phyloP scores from a whole-genome alignment of 2,329 filamentous ascomycete genomes.

The Ceratocystis variospora region DNA sequence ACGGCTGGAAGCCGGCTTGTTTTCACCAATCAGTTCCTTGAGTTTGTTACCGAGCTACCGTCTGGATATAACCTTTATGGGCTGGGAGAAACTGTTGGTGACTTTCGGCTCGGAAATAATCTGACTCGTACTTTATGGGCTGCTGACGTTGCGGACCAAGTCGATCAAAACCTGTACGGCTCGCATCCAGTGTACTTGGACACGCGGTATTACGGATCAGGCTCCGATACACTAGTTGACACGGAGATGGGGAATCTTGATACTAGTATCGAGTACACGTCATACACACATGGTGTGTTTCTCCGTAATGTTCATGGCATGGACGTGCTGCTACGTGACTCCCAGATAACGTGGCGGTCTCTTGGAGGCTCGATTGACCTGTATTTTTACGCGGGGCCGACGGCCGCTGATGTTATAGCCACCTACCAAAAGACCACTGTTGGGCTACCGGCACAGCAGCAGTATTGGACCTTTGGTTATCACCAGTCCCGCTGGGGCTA shows the following conservation, averaged over 20 bases:
- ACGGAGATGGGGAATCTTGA: conserved; percentile 32
- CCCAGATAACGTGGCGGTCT: conserved; percentile 57
- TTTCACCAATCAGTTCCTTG: conserved; percentile 66
- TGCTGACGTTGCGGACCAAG: conserved; percentile 52
- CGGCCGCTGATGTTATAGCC: conserved; percentile 51
- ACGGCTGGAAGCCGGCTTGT: conserved; percentile 51
- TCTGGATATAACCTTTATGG: conserved; percentile 65
- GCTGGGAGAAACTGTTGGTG: conserved; percentile 59
- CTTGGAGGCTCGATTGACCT: conserved; percentile 66
- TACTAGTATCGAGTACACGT: conserved; percentile 41
- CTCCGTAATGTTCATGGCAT: conserved; percentile 63
- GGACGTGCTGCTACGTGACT: conserved; percentile 51
- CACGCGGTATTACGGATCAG: conserved; percentile 56
- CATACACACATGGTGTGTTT: conserved; percentile 64
- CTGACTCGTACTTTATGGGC: conserved; percentile 50
- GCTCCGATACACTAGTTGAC: conserved; percentile 33
- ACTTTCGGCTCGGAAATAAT: conserved; percentile 58
- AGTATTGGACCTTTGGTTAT: conserved; percentile 69
- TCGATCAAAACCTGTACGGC: conserved; percentile 59
- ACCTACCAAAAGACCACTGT: conserved; percentile 54
- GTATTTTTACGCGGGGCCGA: conserved; percentile 65
- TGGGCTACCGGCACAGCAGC: conserved; percentile 63
- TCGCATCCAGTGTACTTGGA: conserved; percentile 68
- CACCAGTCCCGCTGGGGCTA: conserved; percentile 71
- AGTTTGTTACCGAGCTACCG: conserved; percentile 52